Conservation (phyloP, 2,329 filamentous ascomycete genomes). For the Nannizzia gypsea region DNA sequence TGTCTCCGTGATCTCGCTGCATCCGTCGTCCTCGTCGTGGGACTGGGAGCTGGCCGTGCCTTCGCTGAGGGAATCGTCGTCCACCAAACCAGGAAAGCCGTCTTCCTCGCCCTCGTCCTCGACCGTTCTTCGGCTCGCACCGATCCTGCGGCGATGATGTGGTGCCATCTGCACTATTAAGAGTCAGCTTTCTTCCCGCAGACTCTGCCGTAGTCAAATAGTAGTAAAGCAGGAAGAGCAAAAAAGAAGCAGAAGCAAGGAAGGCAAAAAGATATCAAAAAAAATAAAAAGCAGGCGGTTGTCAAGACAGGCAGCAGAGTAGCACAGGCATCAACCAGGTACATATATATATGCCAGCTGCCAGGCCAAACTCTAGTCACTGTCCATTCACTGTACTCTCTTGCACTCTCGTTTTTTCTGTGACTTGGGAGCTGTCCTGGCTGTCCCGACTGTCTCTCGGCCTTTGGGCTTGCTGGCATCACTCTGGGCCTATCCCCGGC, state of each 20-base stretch:
- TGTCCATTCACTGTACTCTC: not conserved
- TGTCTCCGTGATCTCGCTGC: not conserved
- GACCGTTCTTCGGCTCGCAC: conserved; percentile 35
- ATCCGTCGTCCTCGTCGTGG: conserved; percentile 47
- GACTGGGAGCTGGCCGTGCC: conserved; percentile 45
- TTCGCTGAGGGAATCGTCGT: conserved; percentile 54
- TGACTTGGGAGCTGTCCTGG: no score
- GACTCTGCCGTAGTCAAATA: not conserved
- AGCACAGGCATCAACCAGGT: not conserved
- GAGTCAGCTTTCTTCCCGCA: no score
- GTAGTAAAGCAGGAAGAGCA: not conserved
- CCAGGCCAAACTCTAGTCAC: not conserved
- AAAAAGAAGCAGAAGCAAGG: not conserved
- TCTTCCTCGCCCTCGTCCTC: conserved; percentile 40
- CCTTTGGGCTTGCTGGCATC: not conserved
- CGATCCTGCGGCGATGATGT: conserved; percentile 32
- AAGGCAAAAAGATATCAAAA: not conserved
- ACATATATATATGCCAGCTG: not conserved
- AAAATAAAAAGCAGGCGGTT: not conserved
- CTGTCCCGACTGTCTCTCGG: not conserved
- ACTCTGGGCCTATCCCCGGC: not conserved
- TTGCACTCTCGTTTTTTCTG: not conserved
- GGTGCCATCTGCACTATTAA: conserved; percentile 28
- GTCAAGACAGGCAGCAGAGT: conserved; percentile 1
- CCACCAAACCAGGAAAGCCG: conserved; percentile 39